Evolutionary conservation across 202 grass and related monocot genomes (phyloP).

Genomic region (Schoenoplectus tabernaemontani): DNA sequence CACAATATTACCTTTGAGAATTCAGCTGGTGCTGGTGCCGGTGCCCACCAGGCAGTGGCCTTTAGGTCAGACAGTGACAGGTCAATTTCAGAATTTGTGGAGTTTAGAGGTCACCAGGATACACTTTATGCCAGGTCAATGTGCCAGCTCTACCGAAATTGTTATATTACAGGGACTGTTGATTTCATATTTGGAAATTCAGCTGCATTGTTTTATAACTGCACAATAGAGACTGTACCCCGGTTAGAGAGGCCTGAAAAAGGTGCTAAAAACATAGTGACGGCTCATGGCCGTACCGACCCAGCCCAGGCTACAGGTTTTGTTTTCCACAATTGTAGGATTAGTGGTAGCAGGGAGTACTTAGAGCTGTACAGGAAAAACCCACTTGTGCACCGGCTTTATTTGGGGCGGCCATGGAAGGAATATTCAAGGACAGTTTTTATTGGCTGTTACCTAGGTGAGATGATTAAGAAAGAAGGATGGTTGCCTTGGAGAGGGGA

Average conservation of each 20-base stretch:
- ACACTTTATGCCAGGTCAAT: slow-evolving; percentile 70
- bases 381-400: slow-evolving; percentile 41
- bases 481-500: slow-evolving; percentile 68
- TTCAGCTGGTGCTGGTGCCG: slow-evolving; percentile 33
- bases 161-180: slow-evolving; percentile 55
- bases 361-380: slow-evolving; percentile 34
- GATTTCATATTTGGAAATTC: slow-evolving; percentile 91
- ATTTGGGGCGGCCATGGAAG: slow-evolving; percentile 89
- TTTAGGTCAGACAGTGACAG: slow-evolving; percentile 71
- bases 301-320: slow-evolving; percentile 64
- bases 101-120: slow-evolving; percentile 74
- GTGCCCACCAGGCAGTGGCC: slow-evolving; percentile 66
- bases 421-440: slow-evolving; percentile 63
- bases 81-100: slow-evolving; percentile 67
- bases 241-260: slow-evolving; percentile 46
- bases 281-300: slow-evolving; percentile 68
- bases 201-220: slow-evolving; percentile 59
- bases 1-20: slow-evolving; percentile 78
- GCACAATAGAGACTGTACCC: slow-evolving; percentile 45
- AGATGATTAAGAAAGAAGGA: slow-evolving; percentile 53
- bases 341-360: slow-evolving; percentile 53
- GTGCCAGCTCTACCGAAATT: slow-evolving; percentile 60
- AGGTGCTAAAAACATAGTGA: slow-evolving; percentile 48
- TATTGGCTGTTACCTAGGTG: slow-evolving; percentile 49
- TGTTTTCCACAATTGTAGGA: slow-evolving; percentile 53